Evolutionary conservation across 106 monocot genomes (phyloP), one percentile per base, ranked within the genome.

Genomic region (Vanilla planifolia): DNA sequence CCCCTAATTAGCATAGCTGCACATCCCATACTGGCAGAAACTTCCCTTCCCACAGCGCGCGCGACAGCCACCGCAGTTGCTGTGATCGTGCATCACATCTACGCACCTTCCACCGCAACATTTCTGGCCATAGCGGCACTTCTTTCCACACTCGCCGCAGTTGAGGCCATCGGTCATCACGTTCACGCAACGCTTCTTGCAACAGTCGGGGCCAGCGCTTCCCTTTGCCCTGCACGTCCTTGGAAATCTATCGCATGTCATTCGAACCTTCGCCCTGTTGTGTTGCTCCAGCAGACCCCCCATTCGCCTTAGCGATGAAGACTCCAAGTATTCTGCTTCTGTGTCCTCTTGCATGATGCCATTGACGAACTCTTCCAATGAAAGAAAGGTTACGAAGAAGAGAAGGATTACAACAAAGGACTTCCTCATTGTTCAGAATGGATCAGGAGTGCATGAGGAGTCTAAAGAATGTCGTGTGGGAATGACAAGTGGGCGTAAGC

Each of bases 211-310:
- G 14, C 77, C 77, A 0, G 43, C 43, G 66, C 71, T 66, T 28
- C 66, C 66, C 6, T 16, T 37, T 19, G 51, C 33, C 10, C 53
- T 51, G 25, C 71, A 71, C 6, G 66, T 23, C 35, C 43, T 37
- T 5, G 71, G 70, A 32, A 41, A 59, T 29, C 41, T 68, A 51
- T 71, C 64, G 71, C 77, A 71, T 30, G 77, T 71, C 66, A 47
- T 47, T 1, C 28, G 4, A 5, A 16, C 63, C 30, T 32, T 48
- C 14, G 45, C 36, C 36, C 25, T 33, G 59, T 28, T 8, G 32
- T 32, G 10, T 13, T 47, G 25, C 30, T 16, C 46, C 4, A 46
- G 32, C 10, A 39, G 39, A 22, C 32, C 36, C 22, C 40, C 2
- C 2, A 48, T 48, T 22, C 1, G 1, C 48, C 48, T 40, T 7